phyloP scores from a whole-genome alignment of 495 filamentous ascomycete genomes.

The Daldinia loculata region DNA sequence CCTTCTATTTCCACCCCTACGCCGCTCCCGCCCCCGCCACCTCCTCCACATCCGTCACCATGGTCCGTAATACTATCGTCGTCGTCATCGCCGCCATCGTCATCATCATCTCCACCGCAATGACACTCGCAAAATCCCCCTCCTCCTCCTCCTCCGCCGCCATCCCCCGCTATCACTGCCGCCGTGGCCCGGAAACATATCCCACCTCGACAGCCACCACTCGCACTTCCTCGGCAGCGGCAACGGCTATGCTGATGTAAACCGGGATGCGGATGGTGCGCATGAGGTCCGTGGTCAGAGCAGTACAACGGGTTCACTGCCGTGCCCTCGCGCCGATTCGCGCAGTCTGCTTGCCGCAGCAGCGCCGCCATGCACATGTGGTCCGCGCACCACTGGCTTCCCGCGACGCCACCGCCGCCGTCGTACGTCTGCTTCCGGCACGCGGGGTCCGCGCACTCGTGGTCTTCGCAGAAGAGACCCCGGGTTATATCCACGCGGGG shows the following conservation, averaged over 20 bases:
- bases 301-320: constrained; percentile 20
- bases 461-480: constrained; percentile 28
- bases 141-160: background rate
- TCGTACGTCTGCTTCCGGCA: constrained; percentile 32
- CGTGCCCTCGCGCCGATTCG: constrained; percentile 19
- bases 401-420: background rate
- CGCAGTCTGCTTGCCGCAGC: constrained; percentile 25
- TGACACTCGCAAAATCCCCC: background rate
- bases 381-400: constrained; percentile 27
- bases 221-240: background rate
- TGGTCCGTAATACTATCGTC: constrained; percentile 19
- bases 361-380: constrained; percentile 35
- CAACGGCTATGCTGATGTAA: no score
- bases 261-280: no score
- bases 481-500: constrained; percentile 12
- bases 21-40: background rate
- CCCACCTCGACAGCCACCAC: background rate
- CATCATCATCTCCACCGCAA: background rate
- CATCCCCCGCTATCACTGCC: background rate
- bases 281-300: constrained; percentile 13
- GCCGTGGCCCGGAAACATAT: background rate
- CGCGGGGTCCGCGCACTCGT: constrained; percentile 24
- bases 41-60: background rate
- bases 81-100: constrained; percentile 3
- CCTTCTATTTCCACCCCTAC: constrained; percentile 8